Base-by-base conservation (phyloP, 176 grass and related monocot species). In the bread wheat (Triticum aestivum) region DNA sequence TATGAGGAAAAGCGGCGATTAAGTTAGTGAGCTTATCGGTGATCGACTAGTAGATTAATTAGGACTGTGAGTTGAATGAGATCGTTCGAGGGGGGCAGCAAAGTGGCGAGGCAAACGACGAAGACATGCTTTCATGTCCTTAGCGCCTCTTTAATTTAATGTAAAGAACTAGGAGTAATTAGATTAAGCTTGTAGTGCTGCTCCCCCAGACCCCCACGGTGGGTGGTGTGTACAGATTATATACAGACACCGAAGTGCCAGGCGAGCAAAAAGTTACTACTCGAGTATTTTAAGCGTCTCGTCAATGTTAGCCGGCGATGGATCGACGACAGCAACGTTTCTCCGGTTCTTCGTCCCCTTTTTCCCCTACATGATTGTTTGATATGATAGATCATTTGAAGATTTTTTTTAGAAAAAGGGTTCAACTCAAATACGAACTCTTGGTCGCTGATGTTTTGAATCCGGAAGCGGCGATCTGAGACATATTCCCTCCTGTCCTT, bases 91-190 rank as follows among this genome's bases (percentile, higher is more conserved):
- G 65, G 34, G 37, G 10, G 73, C n/a, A 56, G 65, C 38, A 52
- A 38, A 72, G 11, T 18, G 39, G 56, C 8, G 73, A 34, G 15
- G 79, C 17, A 73, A 83, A 90, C 79, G 84, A 87, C 79, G 78
- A 27, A 24, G 41, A 21, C 66, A 83, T 90, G 79, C 79, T 90
- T 65, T 30, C 65, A 18, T 83, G 88, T 90, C 73, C 64, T 86
- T 86, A 70, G 49, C 32, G 79, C 9, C 68, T 20, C 8, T 32
- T 67, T 77, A 33, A 35, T 35, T 45, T 45, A 47, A 6, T 13
- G 11, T 51, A 8, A 38, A 5, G 69, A 61, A 29, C 5, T 80
- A 29, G 29, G 29, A 29, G 29, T 29, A 30, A 6, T 44, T 70
- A 79, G 20, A 77, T 54, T 78, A 77, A 30, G 45, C 35, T 49